Conservation (phyloP, 768 basidiomycete species). For the Trichaptum fuscoviolaceum region DNA sequence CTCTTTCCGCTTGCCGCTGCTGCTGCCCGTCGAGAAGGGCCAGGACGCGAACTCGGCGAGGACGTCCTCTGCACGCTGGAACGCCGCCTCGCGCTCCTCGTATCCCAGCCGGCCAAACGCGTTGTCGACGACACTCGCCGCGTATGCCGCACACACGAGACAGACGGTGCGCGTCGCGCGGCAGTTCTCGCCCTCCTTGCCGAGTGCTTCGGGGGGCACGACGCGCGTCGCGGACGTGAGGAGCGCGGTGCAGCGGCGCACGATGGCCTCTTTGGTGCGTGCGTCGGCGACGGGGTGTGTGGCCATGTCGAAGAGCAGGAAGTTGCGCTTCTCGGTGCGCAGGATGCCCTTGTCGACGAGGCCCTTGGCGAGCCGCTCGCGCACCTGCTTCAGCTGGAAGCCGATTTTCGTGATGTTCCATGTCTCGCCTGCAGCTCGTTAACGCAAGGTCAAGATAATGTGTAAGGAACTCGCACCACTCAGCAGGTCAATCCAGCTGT, state of each 20-base stretch:
- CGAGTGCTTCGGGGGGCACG: constrained; percentile 69
- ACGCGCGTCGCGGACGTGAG: constrained; percentile 80
- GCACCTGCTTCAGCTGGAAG: constrained; percentile 97
- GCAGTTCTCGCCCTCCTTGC: constrained; percentile 75
- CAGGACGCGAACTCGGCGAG: constrained; percentile 86
- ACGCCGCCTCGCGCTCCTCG: constrained; percentile 91
- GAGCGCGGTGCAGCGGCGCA: constrained; percentile 69
- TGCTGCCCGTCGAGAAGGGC: constrained; percentile 62
- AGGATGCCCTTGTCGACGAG: constrained; percentile 98
- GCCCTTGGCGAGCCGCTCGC: constrained; percentile 94
- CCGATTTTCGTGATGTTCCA: constrained; percentile 99
- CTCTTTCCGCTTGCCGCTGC: constrained; percentile 27
- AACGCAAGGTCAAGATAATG: neutral
- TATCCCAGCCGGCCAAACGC: constrained; percentile 85
- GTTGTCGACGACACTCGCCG: constrained; percentile 93
- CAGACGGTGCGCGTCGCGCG: constrained; percentile 76
- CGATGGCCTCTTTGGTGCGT: constrained; percentile 80
- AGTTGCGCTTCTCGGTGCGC: constrained; percentile 98
- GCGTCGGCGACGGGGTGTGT: constrained; percentile 96
- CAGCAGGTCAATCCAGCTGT: constrained; percentile 92
- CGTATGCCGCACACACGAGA: constrained; percentile 87
- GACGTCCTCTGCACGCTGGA: constrained; percentile 90
- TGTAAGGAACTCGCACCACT: constrained; percentile 57
- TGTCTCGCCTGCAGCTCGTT: constrained; percentile 72
- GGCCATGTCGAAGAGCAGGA: constrained; percentile 99